Conservation (phyloP, 805 yeast species). For the Ogataea parapolymorpha region DNA sequence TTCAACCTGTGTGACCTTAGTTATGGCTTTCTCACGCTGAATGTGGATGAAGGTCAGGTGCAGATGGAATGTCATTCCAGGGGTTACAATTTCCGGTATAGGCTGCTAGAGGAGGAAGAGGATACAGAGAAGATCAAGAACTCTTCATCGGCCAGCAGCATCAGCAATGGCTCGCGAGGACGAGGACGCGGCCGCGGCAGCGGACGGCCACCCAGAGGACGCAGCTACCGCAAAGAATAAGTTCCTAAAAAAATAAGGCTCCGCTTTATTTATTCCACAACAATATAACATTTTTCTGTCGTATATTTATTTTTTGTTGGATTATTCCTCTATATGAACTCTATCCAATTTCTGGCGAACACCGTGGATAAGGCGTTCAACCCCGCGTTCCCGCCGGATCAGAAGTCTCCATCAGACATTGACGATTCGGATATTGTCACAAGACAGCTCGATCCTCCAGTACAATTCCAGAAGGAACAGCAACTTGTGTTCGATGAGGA, state of each 20-base stretch:
- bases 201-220: constrained; percentile 4
- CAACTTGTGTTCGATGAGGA: constrained; percentile 3
- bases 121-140: constrained; percentile 1
- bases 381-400: constrained; percentile 11
- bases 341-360: constrained; percentile 31
- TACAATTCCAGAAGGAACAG: not conserved
- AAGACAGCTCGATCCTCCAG: constrained; percentile 14
- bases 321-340: constrained; percentile 24
- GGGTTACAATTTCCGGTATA: constrained; percentile 63
- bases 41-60: constrained; percentile 44
- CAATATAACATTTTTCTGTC: constrained; percentile 3
- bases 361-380: constrained; percentile 32
- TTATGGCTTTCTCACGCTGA: constrained; percentile 46
- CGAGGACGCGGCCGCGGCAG: constrained; percentile 7
- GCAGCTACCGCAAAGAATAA: constrained; percentile 7
- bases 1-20: constrained; percentile 64
- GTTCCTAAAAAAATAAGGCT: not conserved
- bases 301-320: constrained; percentile 6
- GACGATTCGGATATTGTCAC: constrained; percentile 24
- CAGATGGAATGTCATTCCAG: constrained; percentile 50
- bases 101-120: constrained; percentile 24
- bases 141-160: not conserved
- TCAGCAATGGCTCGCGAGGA: constrained; percentile 6
- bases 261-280: not conserved
- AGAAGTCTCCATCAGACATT: not conserved